phyloP scores from a whole-genome alignment of 306 rosid species.

The Cicer pinnatifidum region DNA sequence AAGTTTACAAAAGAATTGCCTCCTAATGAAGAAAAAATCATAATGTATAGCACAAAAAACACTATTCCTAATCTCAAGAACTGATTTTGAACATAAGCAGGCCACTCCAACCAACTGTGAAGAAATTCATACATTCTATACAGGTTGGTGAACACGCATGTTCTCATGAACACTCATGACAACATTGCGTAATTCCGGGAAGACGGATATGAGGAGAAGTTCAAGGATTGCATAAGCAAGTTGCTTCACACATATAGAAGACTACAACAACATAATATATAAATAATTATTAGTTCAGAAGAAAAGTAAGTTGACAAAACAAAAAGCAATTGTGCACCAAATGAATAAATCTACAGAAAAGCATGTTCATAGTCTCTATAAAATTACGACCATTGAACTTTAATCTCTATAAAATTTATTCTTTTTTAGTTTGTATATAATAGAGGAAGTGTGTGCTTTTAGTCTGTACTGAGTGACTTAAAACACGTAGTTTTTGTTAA shows the following conservation, averaged over 20 bases:
- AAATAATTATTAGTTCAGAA: conserved; percentile 30
- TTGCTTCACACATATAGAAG: conserved; percentile 89
- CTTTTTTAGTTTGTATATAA: too few relatives aligned
- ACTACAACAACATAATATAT: conserved; percentile 51
- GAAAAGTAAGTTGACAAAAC: conserved; percentile 25
- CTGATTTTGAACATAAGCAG: conserved; percentile 36
- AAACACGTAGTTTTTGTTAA: too few relatives aligned
- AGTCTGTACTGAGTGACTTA: too few relatives aligned
- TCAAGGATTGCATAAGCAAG: conserved; percentile 85
- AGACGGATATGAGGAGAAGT: conserved; percentile 72
- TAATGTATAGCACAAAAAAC: neutral
- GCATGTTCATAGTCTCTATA: neutral
- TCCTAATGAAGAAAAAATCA: conserved; percentile 17
- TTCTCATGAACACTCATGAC: conserved; percentile 70
- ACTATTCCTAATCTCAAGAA: too few relatives aligned
- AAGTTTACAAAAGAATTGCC: conserved; percentile 38
- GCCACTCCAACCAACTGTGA: conserved; percentile 38
- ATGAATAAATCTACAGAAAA: neutral
- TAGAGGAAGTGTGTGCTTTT: too few relatives aligned
- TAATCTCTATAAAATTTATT: too few relatives aligned
- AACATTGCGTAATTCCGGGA: conserved; percentile 83
- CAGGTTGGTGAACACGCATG: conserved; percentile 59
- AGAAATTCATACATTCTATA: conserved; percentile 45
- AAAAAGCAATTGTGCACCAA: neutral
- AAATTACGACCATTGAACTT: neutral